Evolutionary conservation across 225 moss, liverwort and hornwort species (phyloP), one percentile per base, ranked within the genome.

Genomic region (Polytrichum commune): DNA sequence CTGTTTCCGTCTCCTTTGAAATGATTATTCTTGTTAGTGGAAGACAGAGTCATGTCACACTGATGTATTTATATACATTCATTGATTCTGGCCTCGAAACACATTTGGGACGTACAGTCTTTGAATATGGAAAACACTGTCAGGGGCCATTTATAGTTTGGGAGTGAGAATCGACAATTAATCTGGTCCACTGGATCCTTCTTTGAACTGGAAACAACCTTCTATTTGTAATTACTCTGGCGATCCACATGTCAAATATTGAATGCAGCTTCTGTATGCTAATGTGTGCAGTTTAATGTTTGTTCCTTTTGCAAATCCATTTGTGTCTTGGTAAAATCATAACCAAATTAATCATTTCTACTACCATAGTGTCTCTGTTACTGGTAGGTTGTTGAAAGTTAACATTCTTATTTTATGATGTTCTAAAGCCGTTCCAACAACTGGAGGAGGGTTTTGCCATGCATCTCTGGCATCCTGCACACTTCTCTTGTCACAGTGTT

Each of bases 31-130:
- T 82, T 77, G 72, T 20, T 70, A 74, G 54, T 72, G 29, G 62
- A 71, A 62, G 53, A 72, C 68, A 69, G 69, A 75, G 73, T 70
- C 63, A 73, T 67, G 69, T 72, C 70, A 77, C 74, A 72, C 61
- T 35, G 67, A 67, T 78, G 77, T 85, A 85, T 74, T 78, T 83
- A 78, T 86, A 80, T 86, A 86, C 80, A 86, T 86, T 75, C 77
- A 86, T 86, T 83, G 75, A 73, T 86, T 76, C 79, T 86, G 77
- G 77, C 71, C 66, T 35, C 6, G 16, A 30, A 66, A 53, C 29
- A 54, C 68, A 68, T 53, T 54, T 53, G 68, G 54, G 65, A 30
- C 19, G 16, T 53, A 68, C 25, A 19, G 68, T 55, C 68, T 68
- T 26, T 53, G 68, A 68, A 53, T 54, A 53, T 13, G 53, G 54